Evolutionary conservation across 2,329 filamentous ascomycete genomes (phyloP), one percentile per base, ranked within the genome.

Genomic region (Beauveria asiatica): DNA sequence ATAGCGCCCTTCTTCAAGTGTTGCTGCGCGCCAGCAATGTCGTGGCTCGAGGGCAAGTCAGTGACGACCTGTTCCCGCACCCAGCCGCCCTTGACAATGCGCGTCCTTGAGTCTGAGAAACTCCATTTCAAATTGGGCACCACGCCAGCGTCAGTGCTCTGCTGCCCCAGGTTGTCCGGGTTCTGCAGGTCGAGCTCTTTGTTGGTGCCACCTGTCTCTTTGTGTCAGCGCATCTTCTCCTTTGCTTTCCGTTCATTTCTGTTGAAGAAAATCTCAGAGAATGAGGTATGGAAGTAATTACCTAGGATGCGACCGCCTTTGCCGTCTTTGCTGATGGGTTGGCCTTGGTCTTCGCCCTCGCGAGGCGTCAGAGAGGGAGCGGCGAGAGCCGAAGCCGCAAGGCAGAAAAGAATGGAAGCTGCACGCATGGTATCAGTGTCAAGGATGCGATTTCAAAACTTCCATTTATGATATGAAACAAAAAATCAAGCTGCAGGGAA

Each of bases 91-190:
- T 79, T 80, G 56, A 84, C 76, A 41, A 88, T 76, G 25, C 78
- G 78, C 1, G 83, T 85, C 72, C 83, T 85, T 25, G 84, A 87
- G 69, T 87, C 82, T 0, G 84, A 87, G 72, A 89, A 88, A 57
- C 83, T 82, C 86, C 85, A 83, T 69, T 88, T 88, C 65, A 88
- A 74, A 67, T 88, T 89, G 0, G 83, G 82, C 0, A 89, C 85
- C 11, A 80, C 73, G 17, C 86, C 86, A 52, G 76, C 78, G 67
- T 89, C 86, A 1, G 85, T 88, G 17, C 77, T 74, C 65, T 87
- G 80, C 51, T 77, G 76, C 16, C 83, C 84, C 1, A 89, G 78
- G 66, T 85, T 84, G 63, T 84, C 81, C 0, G 85, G 85, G 65
- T 88, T 87, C 63, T 84, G 78, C 2, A 83, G 70, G 65, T 88